Evolutionary conservation across 257 asterid genomes (phyloP), one percentile per base, ranked within the genome.

Genomic region (Solanum ossicruentum): DNA sequence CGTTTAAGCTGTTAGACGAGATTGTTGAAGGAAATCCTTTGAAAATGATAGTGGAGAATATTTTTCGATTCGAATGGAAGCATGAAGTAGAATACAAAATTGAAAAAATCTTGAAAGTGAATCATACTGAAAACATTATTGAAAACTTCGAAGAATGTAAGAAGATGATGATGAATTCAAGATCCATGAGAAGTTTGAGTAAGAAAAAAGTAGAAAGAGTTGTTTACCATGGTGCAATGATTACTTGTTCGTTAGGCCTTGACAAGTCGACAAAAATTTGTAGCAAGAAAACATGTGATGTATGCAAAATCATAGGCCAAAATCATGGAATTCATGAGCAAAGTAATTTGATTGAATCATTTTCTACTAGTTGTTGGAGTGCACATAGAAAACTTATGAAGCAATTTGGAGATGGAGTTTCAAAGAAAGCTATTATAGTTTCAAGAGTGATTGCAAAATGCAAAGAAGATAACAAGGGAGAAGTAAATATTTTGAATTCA

Each of bases 41-140:
- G 41, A 69, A 54, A 43, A 41, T n/a, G 2, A 20, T 57, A 54
- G 86, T 73, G 72, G 83, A 84, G 49, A 36, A 82, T 6, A 32
- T 84, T 71, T 84, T 84, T 84, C 83, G 12, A 20, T 26, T 45
- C 7, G 83, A 83, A 7, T 84, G 86, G 86, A 57, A 72, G 39
- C 21, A 18, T 43, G 51, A 45, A 21, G 83, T 73, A 11, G 83
- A 66, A 47, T 75, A 84, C 49, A 73, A 39, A 2, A 72, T 84
- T 26, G 83, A 73, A 4, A 84, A 73, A 16, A 80, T 84, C 47
- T 84, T 84, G 69, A 84, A 63, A 58, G 86, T 84, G 77, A 84
- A 84, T 3, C 83, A 23, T 26, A 61, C 17, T 6, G 39, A 58
- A 18, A 67, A 56, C 4, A 39, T 57, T 58, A 21, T 17, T 58